Conservation (phyloP, 2,329 filamentous ascomycete genomes). For the Lasiodiplodia gonubiensis region DNA sequence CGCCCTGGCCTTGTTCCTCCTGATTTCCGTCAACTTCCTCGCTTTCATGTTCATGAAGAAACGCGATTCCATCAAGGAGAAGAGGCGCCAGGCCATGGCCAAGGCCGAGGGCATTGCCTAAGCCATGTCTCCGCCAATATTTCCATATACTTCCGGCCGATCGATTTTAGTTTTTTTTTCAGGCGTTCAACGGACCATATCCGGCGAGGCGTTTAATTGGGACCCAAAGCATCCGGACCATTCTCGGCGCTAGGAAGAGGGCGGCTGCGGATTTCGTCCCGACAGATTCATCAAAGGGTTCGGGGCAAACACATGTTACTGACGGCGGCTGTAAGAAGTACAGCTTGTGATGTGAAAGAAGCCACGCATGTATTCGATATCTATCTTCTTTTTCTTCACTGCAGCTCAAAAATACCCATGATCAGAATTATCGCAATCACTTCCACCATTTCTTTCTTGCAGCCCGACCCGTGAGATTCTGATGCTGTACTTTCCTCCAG, state of each 20-base stretch:
- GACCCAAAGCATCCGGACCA: background rate
- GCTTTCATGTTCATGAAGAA: constrained; percentile 14
- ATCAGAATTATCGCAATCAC: background rate
- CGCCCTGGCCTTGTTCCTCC: background rate
- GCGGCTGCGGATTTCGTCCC: background rate
- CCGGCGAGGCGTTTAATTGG: background rate
- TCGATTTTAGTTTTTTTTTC: background rate
- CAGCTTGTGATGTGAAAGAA: background rate
- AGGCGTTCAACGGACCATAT: background rate
- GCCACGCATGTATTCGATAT: background rate
- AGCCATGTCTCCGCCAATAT: background rate
- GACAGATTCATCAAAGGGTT: background rate
- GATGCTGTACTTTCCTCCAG: background rate
- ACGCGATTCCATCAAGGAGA: constrained; percentile 7
- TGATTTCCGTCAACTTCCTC: constrained; percentile 3
- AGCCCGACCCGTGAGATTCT: background rate
- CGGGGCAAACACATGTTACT: background rate
- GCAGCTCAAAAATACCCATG: background rate
- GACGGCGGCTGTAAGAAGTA: background rate
- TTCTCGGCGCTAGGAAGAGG: background rate
- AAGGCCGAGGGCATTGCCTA: background rate
- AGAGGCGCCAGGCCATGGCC: background rate
- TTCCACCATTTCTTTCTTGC: background rate
- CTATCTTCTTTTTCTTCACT: background rate
- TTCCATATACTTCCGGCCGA: too few relatives aligned